phyloP scores from a whole-genome alignment of 2,329 filamentous ascomycete species.

The Ciborinia camelliae region DNA sequence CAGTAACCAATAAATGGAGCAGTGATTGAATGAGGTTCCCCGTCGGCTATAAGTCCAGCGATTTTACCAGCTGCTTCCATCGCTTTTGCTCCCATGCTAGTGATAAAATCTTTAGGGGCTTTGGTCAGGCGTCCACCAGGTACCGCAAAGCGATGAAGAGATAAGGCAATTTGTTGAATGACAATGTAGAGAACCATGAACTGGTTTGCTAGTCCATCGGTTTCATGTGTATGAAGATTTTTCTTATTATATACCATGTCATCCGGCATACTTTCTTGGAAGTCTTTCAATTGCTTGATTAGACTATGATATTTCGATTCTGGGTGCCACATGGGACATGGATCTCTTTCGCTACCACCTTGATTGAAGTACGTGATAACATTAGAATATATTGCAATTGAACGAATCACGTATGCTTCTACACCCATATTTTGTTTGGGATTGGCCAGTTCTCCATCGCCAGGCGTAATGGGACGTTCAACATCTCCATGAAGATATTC shows the following conservation, averaged over 20 bases:
- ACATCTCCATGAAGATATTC: slow-evolving; percentile 75
- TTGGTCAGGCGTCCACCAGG: slow-evolving; percentile 60
- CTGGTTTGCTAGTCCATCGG: slow-evolving; percentile 82
- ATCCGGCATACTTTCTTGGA: slow-evolving; percentile 66
- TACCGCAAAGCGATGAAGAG: slow-evolving; percentile 84
- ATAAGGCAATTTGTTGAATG: slow-evolving; percentile 84
- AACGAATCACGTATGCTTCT: slow-evolving; percentile 81
- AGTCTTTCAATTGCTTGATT: slow-evolving; percentile 66
- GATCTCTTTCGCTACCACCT: slow-evolving; percentile 77
- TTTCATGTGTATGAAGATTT: slow-evolving; percentile 80
- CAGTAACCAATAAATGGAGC: slow-evolving; percentile 95
- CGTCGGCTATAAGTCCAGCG: slow-evolving; percentile 76
- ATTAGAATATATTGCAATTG: slow-evolving; percentile 84
- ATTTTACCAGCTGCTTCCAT: slow-evolving; percentile 84
- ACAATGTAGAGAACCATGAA: slow-evolving; percentile 90
- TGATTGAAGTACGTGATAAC: slow-evolving; percentile 89
- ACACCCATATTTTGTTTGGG: slow-evolving; percentile 88
- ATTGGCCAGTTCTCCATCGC: slow-evolving; percentile 62
- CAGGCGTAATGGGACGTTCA: slow-evolving; percentile 57
- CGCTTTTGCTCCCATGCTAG: slow-evolving; percentile 69
- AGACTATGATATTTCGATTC: slow-evolving; percentile 74
- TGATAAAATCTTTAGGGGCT: slow-evolving; percentile 68
- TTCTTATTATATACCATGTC: slow-evolving; percentile 71
- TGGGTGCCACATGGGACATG: slow-evolving; percentile 74
- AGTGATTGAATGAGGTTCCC: slow-evolving; percentile 74